Conservation (phyloP, 345 rosid species). For the Barbarea vulgaris region DNA sequence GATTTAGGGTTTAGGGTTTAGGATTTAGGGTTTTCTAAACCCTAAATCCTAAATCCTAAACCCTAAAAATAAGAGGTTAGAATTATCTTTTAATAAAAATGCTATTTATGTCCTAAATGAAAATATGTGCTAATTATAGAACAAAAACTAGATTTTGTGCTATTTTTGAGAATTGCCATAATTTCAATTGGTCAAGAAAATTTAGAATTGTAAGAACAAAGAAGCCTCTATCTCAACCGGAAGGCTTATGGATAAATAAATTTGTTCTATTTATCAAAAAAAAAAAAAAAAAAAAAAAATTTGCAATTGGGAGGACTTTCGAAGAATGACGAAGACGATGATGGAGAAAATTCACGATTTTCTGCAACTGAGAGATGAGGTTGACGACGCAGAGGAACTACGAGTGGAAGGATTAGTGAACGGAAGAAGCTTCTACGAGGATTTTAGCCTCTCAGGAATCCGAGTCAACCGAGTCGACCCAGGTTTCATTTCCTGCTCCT, state of each 20-base stretch:
- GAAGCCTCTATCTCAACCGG: background rate
- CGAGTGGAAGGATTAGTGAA: constrained; percentile 47
- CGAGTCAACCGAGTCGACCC: constrained; percentile 75
- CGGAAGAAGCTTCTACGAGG: constrained; percentile 62
- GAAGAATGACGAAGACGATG: background rate
- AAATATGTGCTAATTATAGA: too few relatives aligned
- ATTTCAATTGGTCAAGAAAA: background rate
- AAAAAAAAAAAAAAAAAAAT: too few relatives aligned
- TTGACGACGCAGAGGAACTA: constrained; percentile 52
- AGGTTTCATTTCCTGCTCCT: constrained; percentile 66
- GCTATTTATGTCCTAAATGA: too few relatives aligned
- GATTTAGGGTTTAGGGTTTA: too few relatives aligned
- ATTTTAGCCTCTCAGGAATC: constrained; percentile 67
- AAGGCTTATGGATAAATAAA: background rate
- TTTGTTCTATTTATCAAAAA: background rate
- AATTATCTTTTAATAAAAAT: too few relatives aligned
- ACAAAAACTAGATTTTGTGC: too few relatives aligned
- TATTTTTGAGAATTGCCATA: too few relatives aligned
- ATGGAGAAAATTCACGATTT: constrained; percentile 66
- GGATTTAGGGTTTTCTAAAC: too few relatives aligned
- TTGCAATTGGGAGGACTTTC: background rate
- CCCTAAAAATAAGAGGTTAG: too few relatives aligned
- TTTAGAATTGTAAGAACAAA: background rate
- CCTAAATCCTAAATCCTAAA: too few relatives aligned
- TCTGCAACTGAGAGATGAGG: constrained; percentile 53